These are phyloP conservation scores for Debaryomyces fabryi DNA, from an alignment of 1,139 yeast genomes.

Conservation along the genomic window DNA sequence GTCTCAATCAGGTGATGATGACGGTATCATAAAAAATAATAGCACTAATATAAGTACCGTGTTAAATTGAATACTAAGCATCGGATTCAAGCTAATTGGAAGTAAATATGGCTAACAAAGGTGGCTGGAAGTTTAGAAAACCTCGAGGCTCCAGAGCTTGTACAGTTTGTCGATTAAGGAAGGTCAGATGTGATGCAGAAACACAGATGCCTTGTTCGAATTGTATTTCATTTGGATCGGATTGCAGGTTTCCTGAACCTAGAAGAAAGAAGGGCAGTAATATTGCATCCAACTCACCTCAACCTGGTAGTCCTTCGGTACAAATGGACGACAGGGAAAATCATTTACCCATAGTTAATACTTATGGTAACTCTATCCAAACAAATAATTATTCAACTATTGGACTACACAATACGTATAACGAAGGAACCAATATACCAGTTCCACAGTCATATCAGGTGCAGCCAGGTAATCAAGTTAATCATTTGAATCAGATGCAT, in stretches of 20 bases:
- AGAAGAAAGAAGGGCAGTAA: neutral
- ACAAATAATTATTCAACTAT: neutral
- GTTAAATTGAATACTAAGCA: neutral
- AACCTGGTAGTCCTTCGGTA: neutral
- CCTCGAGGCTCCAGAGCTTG: conserved; percentile 46
- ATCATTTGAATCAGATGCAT: neutral
- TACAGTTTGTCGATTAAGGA: conserved; percentile 54
- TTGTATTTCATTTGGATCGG: conserved; percentile 26
- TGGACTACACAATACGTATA: neutral
- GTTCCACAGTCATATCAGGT: neutral
- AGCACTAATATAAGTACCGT: neutral
- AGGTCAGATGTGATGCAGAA: conserved; percentile 58
- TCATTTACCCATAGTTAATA: neutral
- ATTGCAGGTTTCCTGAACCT: conserved; percentile 17
- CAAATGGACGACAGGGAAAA: neutral
- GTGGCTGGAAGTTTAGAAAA: conserved; percentile 11
- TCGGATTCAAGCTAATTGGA: neutral
- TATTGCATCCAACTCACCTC: neutral
- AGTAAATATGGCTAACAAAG: conserved; percentile 2
- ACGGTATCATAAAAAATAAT: neutral
- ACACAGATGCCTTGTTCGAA: conserved; percentile 27
- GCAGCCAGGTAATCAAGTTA: neutral
- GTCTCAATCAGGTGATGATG: neutral
- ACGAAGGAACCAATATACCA: neutral
- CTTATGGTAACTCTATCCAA: neutral